phyloP scores from a whole-genome alignment of 371 early-diverging fungal species.

The Rhizopus arrhizus region DNA sequence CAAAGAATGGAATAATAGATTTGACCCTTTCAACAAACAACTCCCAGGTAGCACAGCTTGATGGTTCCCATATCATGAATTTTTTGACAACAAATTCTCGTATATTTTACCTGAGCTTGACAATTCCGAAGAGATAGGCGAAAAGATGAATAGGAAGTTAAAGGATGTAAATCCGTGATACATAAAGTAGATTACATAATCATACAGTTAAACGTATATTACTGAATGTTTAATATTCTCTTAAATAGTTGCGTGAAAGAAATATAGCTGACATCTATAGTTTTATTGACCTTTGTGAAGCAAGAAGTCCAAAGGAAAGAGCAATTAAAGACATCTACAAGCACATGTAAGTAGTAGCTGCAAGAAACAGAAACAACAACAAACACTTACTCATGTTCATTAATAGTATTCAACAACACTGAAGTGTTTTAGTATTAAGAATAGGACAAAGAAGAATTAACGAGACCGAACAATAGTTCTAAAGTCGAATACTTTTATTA shows the following conservation, averaged over 20 bases:
- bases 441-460: too few relatives aligned
- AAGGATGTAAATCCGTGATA: not conserved
- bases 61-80: not conserved
- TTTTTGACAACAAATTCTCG: constrained; percentile 1
- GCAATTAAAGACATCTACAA: constrained; percentile 5
- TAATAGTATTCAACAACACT: constrained; percentile 10
- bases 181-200: not conserved
- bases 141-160: not conserved
- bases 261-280: constrained; percentile 1
- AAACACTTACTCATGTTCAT: not conserved
- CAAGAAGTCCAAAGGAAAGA: not conserved
- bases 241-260: not conserved
- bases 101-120: constrained; percentile 2
- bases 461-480: too few relatives aligned
- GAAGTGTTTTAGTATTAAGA: too few relatives aligned
- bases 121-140: not conserved
- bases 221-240: not conserved
- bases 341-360: constrained; percentile 5
- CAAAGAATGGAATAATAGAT: constrained; percentile 2
- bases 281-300: not conserved
- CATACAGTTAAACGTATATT: constrained; percentile 1
- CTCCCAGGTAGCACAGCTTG: not conserved
- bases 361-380: not conserved
- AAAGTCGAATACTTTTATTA: too few relatives aligned
- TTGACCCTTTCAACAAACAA: not conserved